phyloP scores from a whole-genome alignment of 2,329 filamentous ascomycete species.

The Mariannaea elegans region DNA sequence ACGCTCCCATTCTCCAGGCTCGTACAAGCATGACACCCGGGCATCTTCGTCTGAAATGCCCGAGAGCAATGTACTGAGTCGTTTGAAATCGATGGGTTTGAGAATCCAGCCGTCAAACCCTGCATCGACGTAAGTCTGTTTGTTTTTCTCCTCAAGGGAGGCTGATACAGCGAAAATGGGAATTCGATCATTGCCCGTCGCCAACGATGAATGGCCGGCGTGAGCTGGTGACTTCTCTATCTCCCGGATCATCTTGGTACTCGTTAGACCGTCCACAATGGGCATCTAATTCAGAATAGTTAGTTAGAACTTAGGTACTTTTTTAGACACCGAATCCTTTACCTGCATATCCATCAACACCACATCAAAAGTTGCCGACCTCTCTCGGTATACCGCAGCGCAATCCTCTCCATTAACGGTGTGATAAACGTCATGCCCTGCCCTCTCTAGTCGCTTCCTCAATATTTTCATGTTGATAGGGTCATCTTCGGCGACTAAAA shows the following conservation, averaged over 20 bases:
- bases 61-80: constrained; percentile 72
- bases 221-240: constrained; percentile 66
- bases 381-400: constrained; percentile 73
- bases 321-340: constrained; percentile 41
- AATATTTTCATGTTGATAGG: constrained; percentile 87
- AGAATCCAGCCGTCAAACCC: constrained; percentile 93
- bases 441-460: constrained; percentile 79
- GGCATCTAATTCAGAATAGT: constrained; percentile 74
- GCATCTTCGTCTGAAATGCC: constrained; percentile 72
- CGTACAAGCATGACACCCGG: constrained; percentile 72
- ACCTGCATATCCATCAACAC: constrained; percentile 95
- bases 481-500: constrained; percentile 88
- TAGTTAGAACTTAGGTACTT: neutral
- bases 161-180: constrained; percentile 91
- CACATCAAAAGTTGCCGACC: constrained; percentile 73
- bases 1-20: constrained; percentile 79
- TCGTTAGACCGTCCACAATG: constrained; percentile 84
- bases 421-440: constrained; percentile 75
- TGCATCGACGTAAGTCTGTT: constrained; percentile 73
- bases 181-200: constrained; percentile 69
- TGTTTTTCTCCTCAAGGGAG: constrained; percentile 76
- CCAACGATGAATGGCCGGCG: constrained; percentile 64
- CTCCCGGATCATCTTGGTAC: constrained; percentile 83
- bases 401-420: constrained; percentile 89
- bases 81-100: constrained; percentile 85